These are phyloP conservation scores for Boletus subparvulus DNA, from an alignment of 768 basidiomycete species.

Conservation along the genomic window DNA sequence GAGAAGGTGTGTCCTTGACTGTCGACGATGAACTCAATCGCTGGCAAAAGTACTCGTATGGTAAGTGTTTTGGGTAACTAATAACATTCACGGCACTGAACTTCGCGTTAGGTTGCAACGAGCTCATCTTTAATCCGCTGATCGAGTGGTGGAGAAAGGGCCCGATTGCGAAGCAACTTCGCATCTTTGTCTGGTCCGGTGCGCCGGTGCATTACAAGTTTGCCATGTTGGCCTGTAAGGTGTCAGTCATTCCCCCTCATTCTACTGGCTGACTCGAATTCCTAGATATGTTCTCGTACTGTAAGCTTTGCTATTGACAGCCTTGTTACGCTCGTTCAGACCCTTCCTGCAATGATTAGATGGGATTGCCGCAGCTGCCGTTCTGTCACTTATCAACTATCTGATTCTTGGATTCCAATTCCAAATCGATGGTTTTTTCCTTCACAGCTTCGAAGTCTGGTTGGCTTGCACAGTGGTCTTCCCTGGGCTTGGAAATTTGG, in stretches of 20 bases:
- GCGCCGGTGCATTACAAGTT: slow-evolving; percentile 85
- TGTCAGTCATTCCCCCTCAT: neutral
- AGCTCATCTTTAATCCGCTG: slow-evolving; percentile 86
- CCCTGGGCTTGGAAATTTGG: slow-evolving; percentile 69
- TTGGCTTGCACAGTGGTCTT: slow-evolving; percentile 76
- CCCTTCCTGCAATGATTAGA: slow-evolving; percentile 12
- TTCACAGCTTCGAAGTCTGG: slow-evolving; percentile 80
- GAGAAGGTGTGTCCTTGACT: slow-evolving; percentile 89
- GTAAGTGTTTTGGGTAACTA: slow-evolving; percentile 38
- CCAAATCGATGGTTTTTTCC: slow-evolving; percentile 70
- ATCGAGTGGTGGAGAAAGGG: slow-evolving; percentile 75
- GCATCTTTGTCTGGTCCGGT: slow-evolving; percentile 70
- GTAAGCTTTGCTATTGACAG: slow-evolving; percentile 28
- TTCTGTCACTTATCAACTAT: slow-evolving; percentile 73
- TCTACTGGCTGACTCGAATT: neutral
- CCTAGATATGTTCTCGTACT: slow-evolving; percentile 52
- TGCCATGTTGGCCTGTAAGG: slow-evolving; percentile 52
- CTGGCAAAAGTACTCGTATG: slow-evolving; percentile 90
- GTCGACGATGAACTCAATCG: slow-evolving; percentile 89
- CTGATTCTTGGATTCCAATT: slow-evolving; percentile 71
- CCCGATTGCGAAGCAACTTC: slow-evolving; percentile 80
- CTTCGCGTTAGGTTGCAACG: slow-evolving; percentile 21
- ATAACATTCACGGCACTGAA: slow-evolving; percentile 28
- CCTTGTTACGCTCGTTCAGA: neutral
- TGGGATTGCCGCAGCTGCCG: slow-evolving; percentile 66